Evolutionary conservation across 2,329 filamentous ascomycete species (phyloP).

Genomic region (Colletotrichum kahawae): DNA sequence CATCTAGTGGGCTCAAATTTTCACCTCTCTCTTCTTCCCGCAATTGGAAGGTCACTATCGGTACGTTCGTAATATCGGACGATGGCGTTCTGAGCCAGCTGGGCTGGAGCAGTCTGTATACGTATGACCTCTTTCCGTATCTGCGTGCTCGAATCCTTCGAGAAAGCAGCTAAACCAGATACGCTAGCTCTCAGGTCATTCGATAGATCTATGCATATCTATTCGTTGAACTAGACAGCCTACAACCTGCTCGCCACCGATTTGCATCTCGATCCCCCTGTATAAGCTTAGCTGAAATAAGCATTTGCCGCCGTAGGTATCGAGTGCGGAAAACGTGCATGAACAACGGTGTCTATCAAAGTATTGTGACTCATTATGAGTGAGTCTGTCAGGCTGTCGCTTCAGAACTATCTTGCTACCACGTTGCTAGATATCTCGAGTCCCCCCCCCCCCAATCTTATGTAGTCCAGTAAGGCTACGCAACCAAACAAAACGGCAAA

Average conservation of each 20-base stretch:
- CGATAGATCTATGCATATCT: neutral
- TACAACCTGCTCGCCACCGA: neutral
- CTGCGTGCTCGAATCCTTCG: neutral
- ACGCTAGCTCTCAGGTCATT: neutral
- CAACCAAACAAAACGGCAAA: neutral
- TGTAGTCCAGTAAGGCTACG: neutral
- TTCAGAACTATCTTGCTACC: neutral
- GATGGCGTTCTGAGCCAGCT: neutral
- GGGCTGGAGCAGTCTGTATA: neutral
- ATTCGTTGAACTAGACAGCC: neutral
- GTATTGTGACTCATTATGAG: neutral
- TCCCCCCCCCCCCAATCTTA: neutral
- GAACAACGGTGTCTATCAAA: neutral
- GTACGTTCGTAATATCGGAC: neutral
- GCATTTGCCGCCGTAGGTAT: neutral
- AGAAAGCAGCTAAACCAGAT: neutral
- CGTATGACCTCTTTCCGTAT: neutral
- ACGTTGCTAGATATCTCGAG: neutral
- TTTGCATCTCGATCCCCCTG: neutral
- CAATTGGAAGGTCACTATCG: conserved; percentile 7
- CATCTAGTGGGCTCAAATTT: neutral
- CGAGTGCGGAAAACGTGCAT: neutral
- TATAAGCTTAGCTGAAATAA: neutral
- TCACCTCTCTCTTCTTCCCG: neutral
- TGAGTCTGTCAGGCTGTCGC: neutral